phyloP scores from a whole-genome alignment of 2,329 filamentous ascomycete genomes.

The Colletotrichum graminicola region DNA sequence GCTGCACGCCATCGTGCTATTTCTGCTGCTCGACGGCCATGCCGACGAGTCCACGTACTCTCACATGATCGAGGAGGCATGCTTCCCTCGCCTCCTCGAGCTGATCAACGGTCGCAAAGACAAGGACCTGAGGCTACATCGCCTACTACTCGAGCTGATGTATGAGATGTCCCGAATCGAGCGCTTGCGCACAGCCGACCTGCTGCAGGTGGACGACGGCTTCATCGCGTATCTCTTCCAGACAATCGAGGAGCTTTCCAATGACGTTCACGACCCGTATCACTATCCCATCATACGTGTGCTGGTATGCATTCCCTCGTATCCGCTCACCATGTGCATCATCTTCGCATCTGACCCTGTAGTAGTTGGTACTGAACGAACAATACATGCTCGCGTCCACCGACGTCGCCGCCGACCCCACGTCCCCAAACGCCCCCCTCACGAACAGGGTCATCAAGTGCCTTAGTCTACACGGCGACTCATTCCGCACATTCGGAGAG shows the following conservation, averaged over 20 bases:
- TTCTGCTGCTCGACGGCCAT: constrained; percentile 89
- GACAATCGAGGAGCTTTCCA: constrained; percentile 87
- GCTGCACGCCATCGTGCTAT: constrained; percentile 85
- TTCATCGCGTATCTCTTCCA: constrained; percentile 88
- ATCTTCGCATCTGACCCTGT: constrained; percentile 9
- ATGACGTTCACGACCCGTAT: constrained; percentile 92
- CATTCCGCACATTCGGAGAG: constrained; percentile 95
- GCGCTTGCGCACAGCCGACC: constrained; percentile 79
- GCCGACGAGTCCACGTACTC: constrained; percentile 82
- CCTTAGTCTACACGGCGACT: constrained; percentile 82
- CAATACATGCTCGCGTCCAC: constrained; percentile 92
- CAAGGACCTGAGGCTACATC: constrained; percentile 79
- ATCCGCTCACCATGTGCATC: constrained; percentile 34
- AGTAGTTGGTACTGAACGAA: constrained; percentile 92
- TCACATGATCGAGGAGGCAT: constrained; percentile 87
- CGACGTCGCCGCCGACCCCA: constrained; percentile 58
- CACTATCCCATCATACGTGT: constrained; percentile 96
- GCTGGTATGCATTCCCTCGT: constrained; percentile 68
- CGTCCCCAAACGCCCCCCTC: constrained; percentile 63
- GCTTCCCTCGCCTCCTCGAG: constrained; percentile 86
- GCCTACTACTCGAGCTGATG: constrained; percentile 85
- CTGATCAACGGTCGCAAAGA: constrained; percentile 77
- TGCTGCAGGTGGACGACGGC: constrained; percentile 80
- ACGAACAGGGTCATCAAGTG: constrained; percentile 97
- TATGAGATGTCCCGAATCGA: constrained; percentile 98